A percentile compares a stretch with the other conserved stretches of the same genome.
Evolutionary conservation across 768 basidiomycete genomes (phyloP).

Genomic region (Suillus ampliporus): DNA sequence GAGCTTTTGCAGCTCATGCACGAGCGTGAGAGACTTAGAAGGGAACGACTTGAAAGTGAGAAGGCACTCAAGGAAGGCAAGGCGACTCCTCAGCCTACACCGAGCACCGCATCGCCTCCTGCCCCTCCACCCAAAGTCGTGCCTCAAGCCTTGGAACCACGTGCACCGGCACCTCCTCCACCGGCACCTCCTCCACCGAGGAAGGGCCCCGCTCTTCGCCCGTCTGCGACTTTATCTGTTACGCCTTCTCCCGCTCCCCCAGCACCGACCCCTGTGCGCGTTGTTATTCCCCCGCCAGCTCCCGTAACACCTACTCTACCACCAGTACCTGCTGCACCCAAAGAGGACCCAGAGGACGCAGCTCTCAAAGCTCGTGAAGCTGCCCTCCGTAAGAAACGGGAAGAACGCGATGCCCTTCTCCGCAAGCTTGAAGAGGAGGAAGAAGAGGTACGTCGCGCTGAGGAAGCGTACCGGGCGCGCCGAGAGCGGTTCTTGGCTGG

Average conservation of each 20-base stretch:
- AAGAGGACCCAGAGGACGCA: constrained; percentile 81
- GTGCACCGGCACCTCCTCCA: constrained; percentile 47
- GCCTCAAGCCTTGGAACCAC: constrained; percentile 42
- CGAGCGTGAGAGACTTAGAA: constrained; percentile 76
- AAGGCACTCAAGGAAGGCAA: constrained; percentile 62
- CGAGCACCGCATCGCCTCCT: constrained; percentile 49
- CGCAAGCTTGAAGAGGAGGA: constrained; percentile 75
- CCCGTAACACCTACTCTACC: constrained; percentile 30
- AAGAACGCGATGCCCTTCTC: constrained; percentile 72
- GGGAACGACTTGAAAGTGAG: constrained; percentile 77
- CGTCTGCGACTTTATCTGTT: constrained; percentile 27
- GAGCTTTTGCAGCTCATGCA: constrained; percentile 88
- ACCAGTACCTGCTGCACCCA: constrained; percentile 41
- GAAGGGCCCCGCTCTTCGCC: constrained; percentile 19
- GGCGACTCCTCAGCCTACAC: constrained; percentile 39
- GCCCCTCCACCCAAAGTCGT: constrained; percentile 40
- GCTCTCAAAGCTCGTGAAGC: constrained; percentile 71
- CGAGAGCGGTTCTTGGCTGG: constrained; percentile 43
- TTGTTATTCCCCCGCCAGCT: constrained; percentile 21
- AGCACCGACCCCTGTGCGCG: constrained; percentile 30
- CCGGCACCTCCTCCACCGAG: constrained; percentile 44
- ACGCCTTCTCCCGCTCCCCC: constrained; percentile 32
- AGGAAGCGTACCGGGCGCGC: constrained; percentile 45
- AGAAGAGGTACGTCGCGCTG: constrained; percentile 55
- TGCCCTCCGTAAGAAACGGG: constrained; percentile 70